These are phyloP conservation scores for Calonectria pseudoreteaudii DNA, from an alignment of 2,329 filamentous ascomycete genomes.

Conservation along the genomic window DNA sequence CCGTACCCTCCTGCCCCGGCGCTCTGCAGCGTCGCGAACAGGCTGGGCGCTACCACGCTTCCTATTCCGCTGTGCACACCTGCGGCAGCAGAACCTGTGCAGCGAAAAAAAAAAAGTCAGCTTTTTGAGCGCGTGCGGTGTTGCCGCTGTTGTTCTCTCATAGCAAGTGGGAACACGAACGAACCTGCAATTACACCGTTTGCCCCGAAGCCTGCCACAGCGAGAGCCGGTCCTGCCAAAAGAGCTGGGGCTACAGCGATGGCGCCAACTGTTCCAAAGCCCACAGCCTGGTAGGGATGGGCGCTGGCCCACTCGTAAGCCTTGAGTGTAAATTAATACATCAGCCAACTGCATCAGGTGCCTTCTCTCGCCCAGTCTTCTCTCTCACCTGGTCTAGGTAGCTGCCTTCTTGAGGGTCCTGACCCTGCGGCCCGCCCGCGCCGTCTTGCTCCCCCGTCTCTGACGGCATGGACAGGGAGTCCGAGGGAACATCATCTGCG, in stretches of 20 bases:
- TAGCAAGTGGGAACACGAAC: background rate
- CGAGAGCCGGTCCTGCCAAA: slow-evolving; percentile 27
- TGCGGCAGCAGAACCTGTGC: slow-evolving; percentile 37
- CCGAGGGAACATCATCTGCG: background rate
- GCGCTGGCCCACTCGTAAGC: background rate
- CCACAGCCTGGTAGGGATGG: slow-evolving; percentile 4
- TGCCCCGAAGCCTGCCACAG: slow-evolving; percentile 30
- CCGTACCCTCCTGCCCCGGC: slow-evolving; percentile 38
- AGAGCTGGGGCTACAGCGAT: slow-evolving; percentile 26
- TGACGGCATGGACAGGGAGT: background rate
- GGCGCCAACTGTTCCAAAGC: slow-evolving; percentile 15
- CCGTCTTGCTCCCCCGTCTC: background rate
- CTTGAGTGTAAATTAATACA: background rate
- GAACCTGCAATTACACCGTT: slow-evolving; percentile 34
- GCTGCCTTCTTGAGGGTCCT: background rate
- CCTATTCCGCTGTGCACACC: slow-evolving; percentile 41
- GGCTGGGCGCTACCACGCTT: slow-evolving; percentile 36
- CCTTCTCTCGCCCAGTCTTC: background rate
- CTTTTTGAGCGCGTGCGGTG: background rate
- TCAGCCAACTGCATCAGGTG: background rate
- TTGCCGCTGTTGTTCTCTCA: background rate
- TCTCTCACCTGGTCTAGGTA: slow-evolving; percentile 3
- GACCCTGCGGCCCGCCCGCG: background rate
- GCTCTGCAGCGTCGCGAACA: slow-evolving; percentile 47
- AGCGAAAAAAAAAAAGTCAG: background rate